Conservation (phyloP, 2,329 filamentous ascomycete genomes). For the Nannizzia gypsea region DNA sequence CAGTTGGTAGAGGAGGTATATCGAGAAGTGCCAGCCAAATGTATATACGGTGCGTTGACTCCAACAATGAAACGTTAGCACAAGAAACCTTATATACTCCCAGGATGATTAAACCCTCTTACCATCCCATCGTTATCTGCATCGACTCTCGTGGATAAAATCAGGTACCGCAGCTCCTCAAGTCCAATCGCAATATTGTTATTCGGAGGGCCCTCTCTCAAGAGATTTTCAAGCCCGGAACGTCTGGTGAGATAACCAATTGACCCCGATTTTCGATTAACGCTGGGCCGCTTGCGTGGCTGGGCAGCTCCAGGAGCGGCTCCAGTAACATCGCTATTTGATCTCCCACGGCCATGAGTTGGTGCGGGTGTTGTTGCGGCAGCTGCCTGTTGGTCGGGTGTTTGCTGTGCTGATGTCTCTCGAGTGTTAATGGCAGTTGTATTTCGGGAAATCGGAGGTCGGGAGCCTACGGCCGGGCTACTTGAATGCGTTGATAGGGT, state of each 20-base stretch:
- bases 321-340: constrained; percentile 56
- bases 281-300: constrained; percentile 15
- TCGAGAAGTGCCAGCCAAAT: constrained; percentile 92
- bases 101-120: constrained; percentile 12
- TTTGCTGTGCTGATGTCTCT: constrained; percentile 9
- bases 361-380: constrained; percentile 15
- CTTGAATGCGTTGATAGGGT: constrained; percentile 42
- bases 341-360: constrained; percentile 45
- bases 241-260: constrained; percentile 35
- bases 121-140: constrained; percentile 45
- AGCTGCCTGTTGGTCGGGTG: constrained; percentile 17
- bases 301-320: constrained; percentile 18
- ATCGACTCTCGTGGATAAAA: constrained; percentile 39
- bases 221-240: constrained; percentile 55
- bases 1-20: constrained; percentile 69
- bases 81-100: neutral
- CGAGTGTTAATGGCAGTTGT: constrained; percentile 16
- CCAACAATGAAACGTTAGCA: constrained; percentile 8
- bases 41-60: constrained; percentile 56
- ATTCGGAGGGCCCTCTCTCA: constrained; percentile 67
- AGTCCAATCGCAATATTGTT: constrained; percentile 45
- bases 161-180: constrained; percentile 37
- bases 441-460: constrained; percentile 39
- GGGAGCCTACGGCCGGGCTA: constrained; percentile 47
- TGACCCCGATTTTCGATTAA: constrained; percentile 34